Base-by-base conservation (phyloP, 2,329 filamentous ascomycete species). In the Penicillium sp. region DNA sequence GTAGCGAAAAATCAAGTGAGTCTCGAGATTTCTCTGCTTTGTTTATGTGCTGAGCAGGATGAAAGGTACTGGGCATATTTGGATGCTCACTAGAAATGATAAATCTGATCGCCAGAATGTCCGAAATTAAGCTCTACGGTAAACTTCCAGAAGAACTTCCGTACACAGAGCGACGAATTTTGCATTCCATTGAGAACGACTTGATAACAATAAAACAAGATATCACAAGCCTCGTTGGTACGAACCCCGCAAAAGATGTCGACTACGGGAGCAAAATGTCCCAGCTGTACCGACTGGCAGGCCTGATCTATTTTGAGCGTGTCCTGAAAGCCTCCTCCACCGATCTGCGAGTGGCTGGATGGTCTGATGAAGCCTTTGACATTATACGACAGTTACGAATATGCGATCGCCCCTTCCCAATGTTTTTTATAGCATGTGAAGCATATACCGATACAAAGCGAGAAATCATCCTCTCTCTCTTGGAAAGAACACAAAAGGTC, bases 401-500 rank as follows among this genome's bases (percentile, higher is more conserved):
- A 39, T 56, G 54, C 49, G 54, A 56, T 13, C 54, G 54, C 8
- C 48, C 54, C 33, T 56, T 56, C 24, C 54, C 54, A 16, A 44
- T 56, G 22, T 52, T 56, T n/a, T 56, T 56, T 14, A 27, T 56
- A 26, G 54, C 48, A 14, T 56, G 48, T 29, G 54, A 56, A 35
- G 54, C 54, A 6, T 24, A 43, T 21, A 56, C 31, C 4, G 48
- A 56, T 48, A 21, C 7, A 27, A 10, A 52, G n/a, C 43, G 54
- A 5, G 43, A 35, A 21, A 8, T 44, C 5, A 29, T 56, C 11
- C 24, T 56, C 3, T 52, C 44, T 24, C n/a, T 56, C n/a, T 22
- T 48, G n/a, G 19, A 22, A n/a, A 21, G 29, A 21, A 48, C 46
- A 33, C 10, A 35, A 33, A 33, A 33, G 6, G 8, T 5, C 5